A percentile compares a stretch with the other conserved stretches of the same genome.
Evolutionary conservation across 805 yeast genomes (phyloP).

Genomic region (Starmerella floris): DNA sequence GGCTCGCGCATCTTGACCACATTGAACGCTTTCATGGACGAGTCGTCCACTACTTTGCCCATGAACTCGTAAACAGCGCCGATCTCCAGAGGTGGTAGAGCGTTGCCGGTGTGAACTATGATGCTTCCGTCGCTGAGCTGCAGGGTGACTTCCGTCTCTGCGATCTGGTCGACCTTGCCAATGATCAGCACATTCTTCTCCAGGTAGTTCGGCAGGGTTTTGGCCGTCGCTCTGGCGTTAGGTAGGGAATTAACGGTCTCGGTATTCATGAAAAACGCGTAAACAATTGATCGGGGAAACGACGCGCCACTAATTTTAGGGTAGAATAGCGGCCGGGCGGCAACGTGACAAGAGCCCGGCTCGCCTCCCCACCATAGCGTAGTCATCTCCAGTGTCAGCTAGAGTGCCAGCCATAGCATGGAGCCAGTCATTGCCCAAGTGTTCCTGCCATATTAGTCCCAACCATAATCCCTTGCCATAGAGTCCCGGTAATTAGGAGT

Average conservation of each 20-base stretch:
- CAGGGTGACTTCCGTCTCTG: slow-evolving; percentile 24
- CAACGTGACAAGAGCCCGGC: too few relatives aligned
- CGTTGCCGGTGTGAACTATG: slow-evolving; percentile 19
- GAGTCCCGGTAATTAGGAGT: too few relatives aligned
- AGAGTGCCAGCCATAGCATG: too few relatives aligned
- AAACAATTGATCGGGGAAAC: background rate
- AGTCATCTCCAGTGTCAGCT: too few relatives aligned
- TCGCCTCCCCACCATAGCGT: too few relatives aligned
- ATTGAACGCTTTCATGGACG: slow-evolving; percentile 20
- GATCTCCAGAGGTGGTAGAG: slow-evolving; percentile 15
- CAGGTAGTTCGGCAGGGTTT: background rate
- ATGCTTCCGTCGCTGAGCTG: slow-evolving; percentile 23
- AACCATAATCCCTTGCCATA: too few relatives aligned
- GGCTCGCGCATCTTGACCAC: slow-evolving; percentile 20
- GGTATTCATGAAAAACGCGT: background rate
- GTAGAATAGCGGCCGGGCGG: too few relatives aligned
- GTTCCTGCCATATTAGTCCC: too few relatives aligned
- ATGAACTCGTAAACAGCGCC: slow-evolving; percentile 28
- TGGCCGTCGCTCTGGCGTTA: background rate
- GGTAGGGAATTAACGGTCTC: background rate
- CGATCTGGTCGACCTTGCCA: slow-evolving; percentile 25
- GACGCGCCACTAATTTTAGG: background rate
- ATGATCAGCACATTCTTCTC: slow-evolving; percentile 24
- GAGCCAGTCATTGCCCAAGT: too few relatives aligned
- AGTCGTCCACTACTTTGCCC: slow-evolving; percentile 26